phyloP scores from a whole-genome alignment of 495 filamentous ascomycete species.

The Talaromyces trachyspermus region DNA sequence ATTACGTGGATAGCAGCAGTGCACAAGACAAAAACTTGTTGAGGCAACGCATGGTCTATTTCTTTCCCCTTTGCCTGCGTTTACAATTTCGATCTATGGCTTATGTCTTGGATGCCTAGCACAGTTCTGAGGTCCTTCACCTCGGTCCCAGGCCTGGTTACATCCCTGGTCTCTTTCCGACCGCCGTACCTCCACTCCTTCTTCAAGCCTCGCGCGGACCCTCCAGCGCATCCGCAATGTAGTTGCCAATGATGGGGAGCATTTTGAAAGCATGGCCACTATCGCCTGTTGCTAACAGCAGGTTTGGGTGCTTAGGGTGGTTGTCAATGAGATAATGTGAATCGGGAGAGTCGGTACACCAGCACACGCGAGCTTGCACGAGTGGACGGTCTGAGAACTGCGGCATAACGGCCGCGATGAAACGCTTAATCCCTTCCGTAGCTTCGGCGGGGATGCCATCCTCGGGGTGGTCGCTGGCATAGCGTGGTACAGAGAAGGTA shows the following conservation, averaged over 20 bases:
- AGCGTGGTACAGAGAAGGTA: constrained; percentile 10
- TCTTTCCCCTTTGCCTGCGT: not conserved
- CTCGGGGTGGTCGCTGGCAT: constrained; percentile 13
- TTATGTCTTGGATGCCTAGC: not conserved
- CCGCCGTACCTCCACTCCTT: constrained; percentile 5
- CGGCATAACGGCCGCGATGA: constrained; percentile 34
- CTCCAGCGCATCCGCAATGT: constrained; percentile 5
- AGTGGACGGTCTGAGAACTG: constrained; percentile 29
- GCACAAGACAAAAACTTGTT: no score
- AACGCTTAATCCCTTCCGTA: constrained; percentile 21
- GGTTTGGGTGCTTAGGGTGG: constrained; percentile 25
- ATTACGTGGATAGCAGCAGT: not conserved
- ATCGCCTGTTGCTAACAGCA: constrained; percentile 33
- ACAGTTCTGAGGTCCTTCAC: constrained; percentile 4
- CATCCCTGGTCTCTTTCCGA: constrained; percentile 7
- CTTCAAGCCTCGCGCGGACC: constrained; percentile 1
- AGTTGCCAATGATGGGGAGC: constrained; percentile 33
- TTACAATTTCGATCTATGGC: constrained; percentile 1
- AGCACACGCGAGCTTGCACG: constrained; percentile 32
- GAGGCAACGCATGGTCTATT: no score
- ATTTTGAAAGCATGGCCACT: constrained; percentile 44
- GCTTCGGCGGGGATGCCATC: constrained; percentile 29
- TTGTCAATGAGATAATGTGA: constrained; percentile 39
- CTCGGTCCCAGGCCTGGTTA: constrained; percentile 5
- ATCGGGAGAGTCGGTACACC: constrained; percentile 38